Conservation (phyloP, 805 yeast genomes). For the Starmerella bombi region DNA sequence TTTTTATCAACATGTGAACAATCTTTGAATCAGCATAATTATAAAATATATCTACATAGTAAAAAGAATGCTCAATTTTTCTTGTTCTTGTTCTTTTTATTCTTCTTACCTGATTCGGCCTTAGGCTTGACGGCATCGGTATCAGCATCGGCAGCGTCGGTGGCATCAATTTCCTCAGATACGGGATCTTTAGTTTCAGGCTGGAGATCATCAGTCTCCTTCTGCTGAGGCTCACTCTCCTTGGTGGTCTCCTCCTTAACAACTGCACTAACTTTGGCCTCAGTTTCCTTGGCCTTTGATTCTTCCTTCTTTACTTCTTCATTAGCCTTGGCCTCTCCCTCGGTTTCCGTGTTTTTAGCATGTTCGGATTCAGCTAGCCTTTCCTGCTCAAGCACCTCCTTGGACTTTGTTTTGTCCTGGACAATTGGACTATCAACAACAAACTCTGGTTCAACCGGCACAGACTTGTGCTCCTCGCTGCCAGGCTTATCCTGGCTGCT, state of each 20-base stretch:
- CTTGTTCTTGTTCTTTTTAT: constrained; percentile 10
- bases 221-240: neutral
- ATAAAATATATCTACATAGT: neutral
- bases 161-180: constrained; percentile 1
- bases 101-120: constrained; percentile 7
- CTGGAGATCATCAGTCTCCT: neutral
- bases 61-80: neutral
- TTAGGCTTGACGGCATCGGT: constrained; percentile 4
- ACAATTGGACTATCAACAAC: neutral
- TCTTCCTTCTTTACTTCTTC: neutral
- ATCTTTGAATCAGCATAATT: neutral
- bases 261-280: neutral
- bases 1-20: too few species aligned
- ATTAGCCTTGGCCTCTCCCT: neutral
- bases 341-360: neutral
- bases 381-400: neutral
- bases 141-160: neutral
- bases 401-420: neutral
- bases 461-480: neutral
- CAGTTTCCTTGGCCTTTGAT: neutral
- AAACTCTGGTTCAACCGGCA: neutral
- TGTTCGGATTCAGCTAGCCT: neutral
- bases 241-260: neutral
- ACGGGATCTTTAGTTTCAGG: neutral
- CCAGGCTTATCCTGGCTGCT: neutral